These are phyloP conservation scores for Camelina laxa DNA, from an alignment of 345 rosid species.

Conservation along the genomic window DNA sequence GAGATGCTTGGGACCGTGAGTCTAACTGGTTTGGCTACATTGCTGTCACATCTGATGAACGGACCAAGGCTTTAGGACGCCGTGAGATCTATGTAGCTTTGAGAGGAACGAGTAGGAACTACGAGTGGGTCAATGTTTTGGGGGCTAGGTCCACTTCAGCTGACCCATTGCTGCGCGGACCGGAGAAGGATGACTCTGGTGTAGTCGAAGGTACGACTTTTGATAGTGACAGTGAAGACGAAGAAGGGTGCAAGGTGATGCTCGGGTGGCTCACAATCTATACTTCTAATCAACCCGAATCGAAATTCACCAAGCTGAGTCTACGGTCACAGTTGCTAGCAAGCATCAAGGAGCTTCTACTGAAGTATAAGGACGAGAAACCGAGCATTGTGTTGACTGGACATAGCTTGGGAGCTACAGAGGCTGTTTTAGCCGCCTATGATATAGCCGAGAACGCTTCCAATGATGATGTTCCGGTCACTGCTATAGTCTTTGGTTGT, in stretches of 20 bases:
- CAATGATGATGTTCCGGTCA: slow-evolving; percentile 60
- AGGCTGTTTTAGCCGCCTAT: slow-evolving; percentile 66
- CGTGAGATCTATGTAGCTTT: slow-evolving; percentile 75
- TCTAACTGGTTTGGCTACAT: slow-evolving; percentile 96
- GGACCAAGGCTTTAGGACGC: slow-evolving; percentile 53
- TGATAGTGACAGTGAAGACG: slow-evolving; percentile 55
- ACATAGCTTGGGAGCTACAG: slow-evolving; percentile 87
- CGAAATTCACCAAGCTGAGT: slow-evolving; percentile 65
- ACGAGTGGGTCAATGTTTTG: slow-evolving; percentile 76
- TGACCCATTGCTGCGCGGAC: slow-evolving; percentile 48
- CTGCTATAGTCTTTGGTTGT: slow-evolving; percentile 77
- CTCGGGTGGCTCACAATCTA: slow-evolving; percentile 82
- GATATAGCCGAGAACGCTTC: slow-evolving; percentile 74
- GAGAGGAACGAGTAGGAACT: slow-evolving; percentile 83
- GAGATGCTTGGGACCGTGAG: slow-evolving; percentile 94
- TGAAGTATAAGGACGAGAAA: slow-evolving; percentile 58
- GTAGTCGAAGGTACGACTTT: slow-evolving; percentile 15
- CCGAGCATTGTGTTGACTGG: slow-evolving; percentile 68
- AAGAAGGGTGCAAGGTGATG: slow-evolving; percentile 71
- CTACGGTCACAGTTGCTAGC: slow-evolving; percentile 59
- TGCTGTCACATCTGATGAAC: slow-evolving; percentile 70
- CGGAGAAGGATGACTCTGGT: slow-evolving; percentile 12
- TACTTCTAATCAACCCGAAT: slow-evolving; percentile 62
- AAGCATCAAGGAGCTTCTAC: slow-evolving; percentile 57
- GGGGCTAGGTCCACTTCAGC: slow-evolving; percentile 65